Conservation (phyloP, 2,329 filamentous ascomycete genomes). For the Sporothrix phasma region DNA sequence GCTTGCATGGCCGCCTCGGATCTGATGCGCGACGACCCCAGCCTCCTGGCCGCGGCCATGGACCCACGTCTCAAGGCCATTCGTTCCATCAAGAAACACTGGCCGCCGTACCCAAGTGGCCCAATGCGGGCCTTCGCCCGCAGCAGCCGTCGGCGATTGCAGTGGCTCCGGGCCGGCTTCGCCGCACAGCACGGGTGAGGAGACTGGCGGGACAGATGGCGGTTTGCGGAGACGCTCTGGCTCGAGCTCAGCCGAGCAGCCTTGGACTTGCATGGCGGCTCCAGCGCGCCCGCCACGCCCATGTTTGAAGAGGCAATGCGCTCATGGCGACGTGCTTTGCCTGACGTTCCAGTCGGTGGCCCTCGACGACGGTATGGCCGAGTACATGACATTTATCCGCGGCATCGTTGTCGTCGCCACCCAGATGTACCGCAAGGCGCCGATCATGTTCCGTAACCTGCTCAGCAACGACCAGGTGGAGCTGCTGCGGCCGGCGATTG, state of each 20-base stretch:
- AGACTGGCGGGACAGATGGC: not conserved
- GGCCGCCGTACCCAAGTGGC: slow-evolving; percentile 30
- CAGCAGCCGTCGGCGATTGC: not conserved
- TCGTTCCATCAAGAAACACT: slow-evolving; percentile 48
- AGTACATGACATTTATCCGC: slow-evolving; percentile 51
- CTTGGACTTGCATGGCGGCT: not conserved
- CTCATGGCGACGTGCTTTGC: slow-evolving; percentile 50
- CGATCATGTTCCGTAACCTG: slow-evolving; percentile 41
- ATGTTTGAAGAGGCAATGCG: slow-evolving; percentile 44
- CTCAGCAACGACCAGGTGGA: slow-evolving; percentile 32
- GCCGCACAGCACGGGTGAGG: not conserved
- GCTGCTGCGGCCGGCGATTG: slow-evolving; percentile 36
- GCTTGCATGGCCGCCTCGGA: slow-evolving; percentile 57
- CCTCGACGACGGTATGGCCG: slow-evolving; percentile 48
- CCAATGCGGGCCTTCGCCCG: not conserved
- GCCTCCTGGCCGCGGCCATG: slow-evolving; percentile 48
- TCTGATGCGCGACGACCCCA: slow-evolving; percentile 41
- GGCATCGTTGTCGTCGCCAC: slow-evolving; percentile 45
- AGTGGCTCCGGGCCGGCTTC: not conserved
- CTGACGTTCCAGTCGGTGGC: slow-evolving; percentile 49
- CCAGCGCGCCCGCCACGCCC: slow-evolving; percentile 1
- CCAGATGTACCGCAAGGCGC: slow-evolving; percentile 45
- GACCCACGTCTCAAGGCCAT: slow-evolving; percentile 56
- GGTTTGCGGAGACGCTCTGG: not conserved
- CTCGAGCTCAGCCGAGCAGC: not conserved